Evolutionary conservation across 305 asterid genomes (phyloP).

Genomic region (Stenogyne calaminthoides): DNA sequence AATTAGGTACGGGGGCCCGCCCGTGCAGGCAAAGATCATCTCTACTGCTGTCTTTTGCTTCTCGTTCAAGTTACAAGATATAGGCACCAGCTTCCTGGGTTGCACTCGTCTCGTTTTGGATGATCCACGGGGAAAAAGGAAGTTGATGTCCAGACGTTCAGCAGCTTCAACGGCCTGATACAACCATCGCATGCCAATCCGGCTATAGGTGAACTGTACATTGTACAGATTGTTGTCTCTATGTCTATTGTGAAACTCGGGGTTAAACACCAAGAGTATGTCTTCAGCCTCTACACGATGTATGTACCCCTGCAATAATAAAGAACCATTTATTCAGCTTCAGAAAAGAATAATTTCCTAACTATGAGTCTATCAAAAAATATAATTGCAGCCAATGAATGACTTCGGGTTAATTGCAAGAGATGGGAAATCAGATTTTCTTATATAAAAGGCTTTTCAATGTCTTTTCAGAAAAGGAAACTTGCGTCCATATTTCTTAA

Average conservation of each 20-base stretch:
- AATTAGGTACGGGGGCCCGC: constrained; percentile 82
- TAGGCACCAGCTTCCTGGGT: constrained; percentile 51
- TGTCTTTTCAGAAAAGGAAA: not conserved
- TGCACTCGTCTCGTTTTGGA: constrained; percentile 29
- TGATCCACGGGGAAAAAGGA: constrained; percentile 70
- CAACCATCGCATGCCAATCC: constrained; percentile 56
- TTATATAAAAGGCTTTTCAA: no score
- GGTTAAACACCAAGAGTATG: constrained; percentile 61
- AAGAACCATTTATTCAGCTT: constrained; percentile 28
- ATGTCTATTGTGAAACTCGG: constrained; percentile 57
- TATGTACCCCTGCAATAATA: constrained; percentile 70
- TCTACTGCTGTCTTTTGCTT: constrained; percentile 68
- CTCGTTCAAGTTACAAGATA: constrained; percentile 55
- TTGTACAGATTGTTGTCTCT: constrained; percentile 51
- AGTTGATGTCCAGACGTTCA: constrained; percentile 43
- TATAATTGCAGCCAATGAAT: not conserved
- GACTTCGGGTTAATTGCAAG: not conserved
- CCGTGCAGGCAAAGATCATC: constrained; percentile 73
- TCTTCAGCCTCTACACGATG: constrained; percentile 89
- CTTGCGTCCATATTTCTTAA: not conserved
- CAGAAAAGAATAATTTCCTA: not conserved
- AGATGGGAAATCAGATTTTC: not conserved
- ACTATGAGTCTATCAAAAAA: not conserved
- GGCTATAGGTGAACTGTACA: constrained; percentile 72
- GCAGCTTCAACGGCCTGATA: constrained; percentile 90